These are phyloP conservation scores for Aspergillus brasiliensis DNA, from an alignment of 2,329 filamentous ascomycete genomes.

Conservation along the genomic window DNA sequence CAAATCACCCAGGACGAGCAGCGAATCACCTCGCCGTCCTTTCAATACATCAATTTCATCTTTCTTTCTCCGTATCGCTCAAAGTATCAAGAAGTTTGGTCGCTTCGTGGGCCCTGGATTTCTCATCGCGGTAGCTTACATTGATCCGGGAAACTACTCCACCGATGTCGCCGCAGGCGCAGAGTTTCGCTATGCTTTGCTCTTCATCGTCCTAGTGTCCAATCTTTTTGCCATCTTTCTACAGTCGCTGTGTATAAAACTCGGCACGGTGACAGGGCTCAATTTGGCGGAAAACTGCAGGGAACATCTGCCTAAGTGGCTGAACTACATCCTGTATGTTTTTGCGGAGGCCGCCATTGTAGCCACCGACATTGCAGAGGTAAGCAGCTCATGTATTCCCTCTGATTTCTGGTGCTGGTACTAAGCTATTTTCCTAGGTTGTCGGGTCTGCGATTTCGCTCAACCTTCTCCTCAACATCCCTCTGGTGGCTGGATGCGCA, in stretches of 20 bases:
- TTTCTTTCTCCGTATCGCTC: constrained; percentile 24
- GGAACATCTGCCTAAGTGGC: constrained; percentile 65
- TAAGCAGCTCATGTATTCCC: constrained; percentile 26
- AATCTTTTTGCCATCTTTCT: constrained; percentile 53
- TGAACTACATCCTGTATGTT: constrained; percentile 63
- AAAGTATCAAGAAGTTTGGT: constrained; percentile 42
- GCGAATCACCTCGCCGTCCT: constrained; percentile 36
- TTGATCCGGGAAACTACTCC: constrained; percentile 54
- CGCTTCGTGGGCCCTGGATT: constrained; percentile 53
- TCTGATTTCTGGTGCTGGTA: neutral
- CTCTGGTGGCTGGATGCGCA: constrained; percentile 59
- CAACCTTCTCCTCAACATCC: constrained; percentile 57
- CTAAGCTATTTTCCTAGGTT: constrained; percentile 41
- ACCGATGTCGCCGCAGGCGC: constrained; percentile 54
- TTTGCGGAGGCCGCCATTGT: constrained; percentile 70
- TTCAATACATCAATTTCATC: constrained; percentile 22
- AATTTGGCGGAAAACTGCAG: constrained; percentile 69
- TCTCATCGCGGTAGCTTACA: constrained; percentile 52
- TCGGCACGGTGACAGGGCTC: constrained; percentile 69
- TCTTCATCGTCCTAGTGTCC: constrained; percentile 52
- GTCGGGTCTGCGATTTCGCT: constrained; percentile 60
- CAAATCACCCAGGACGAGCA: constrained; percentile 32
- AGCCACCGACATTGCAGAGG: constrained; percentile 71
- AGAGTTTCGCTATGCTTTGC: constrained; percentile 45
- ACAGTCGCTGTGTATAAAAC: constrained; percentile 57